Evolutionary conservation across 352 stramenopile genomes (phyloP).

Genomic region (Pythium coloratum): DNA sequence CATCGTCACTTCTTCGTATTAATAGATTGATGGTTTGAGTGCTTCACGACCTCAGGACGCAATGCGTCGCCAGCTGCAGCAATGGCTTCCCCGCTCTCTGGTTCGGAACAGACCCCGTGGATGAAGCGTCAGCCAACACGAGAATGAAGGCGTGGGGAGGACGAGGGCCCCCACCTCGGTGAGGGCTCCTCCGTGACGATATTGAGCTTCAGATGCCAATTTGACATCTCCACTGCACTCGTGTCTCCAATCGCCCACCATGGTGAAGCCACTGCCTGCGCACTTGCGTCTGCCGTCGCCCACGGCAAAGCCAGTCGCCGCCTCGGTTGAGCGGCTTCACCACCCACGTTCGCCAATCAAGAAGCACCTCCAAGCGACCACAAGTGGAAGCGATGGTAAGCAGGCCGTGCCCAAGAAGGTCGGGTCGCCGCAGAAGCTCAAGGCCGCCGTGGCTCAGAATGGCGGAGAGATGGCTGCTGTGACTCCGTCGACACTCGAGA

Average conservation of each 20-base stretch:
- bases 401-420: background rate
- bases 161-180: background rate
- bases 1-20: background rate
- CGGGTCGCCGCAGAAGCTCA: conserved; percentile 24
- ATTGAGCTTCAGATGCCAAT: conserved; percentile 20
- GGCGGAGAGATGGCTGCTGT: background rate
- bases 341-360: conserved; percentile 53
- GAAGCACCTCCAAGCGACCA: conserved; percentile 42
- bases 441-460: conserved; percentile 13
- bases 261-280: conserved; percentile 29
- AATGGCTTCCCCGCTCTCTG: background rate
- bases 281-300: conserved; percentile 20
- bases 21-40: background rate
- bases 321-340: background rate
- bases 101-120: conserved; percentile 4
- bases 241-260: conserved; percentile 8
- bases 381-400: background rate
- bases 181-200: background rate
- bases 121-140: background rate
- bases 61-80: conserved; percentile 6
- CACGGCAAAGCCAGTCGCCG: background rate
- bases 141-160: background rate
- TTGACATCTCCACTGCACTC: conserved; percentile 16
- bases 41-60: background rate
- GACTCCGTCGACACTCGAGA: background rate